Evolutionary conservation across 345 rosid species (phyloP).

Genomic region (Punica granatum): DNA sequence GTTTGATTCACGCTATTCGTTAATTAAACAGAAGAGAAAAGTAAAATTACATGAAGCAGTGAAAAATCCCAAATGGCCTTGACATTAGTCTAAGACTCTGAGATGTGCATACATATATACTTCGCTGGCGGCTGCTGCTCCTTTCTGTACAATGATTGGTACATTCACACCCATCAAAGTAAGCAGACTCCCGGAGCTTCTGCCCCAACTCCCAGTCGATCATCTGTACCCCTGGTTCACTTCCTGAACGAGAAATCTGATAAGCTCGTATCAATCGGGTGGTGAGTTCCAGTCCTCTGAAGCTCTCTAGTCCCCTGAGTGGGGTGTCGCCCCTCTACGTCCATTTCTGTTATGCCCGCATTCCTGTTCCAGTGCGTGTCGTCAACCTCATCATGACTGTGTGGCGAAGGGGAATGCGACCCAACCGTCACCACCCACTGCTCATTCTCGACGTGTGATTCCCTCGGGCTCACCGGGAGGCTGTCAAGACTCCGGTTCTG

Average conservation of each 20-base stretch:
- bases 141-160: not conserved
- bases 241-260: not conserved
- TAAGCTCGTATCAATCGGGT: not conserved
- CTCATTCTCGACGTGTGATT: not conserved
- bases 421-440: not conserved
- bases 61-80: not conserved
- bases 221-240: not conserved
- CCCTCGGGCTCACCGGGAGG: not conserved
- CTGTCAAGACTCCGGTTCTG: slow-evolving; percentile 39
- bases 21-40: no score
- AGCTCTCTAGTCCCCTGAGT: not conserved
- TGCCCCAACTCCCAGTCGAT: not conserved
- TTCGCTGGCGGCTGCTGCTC: not conserved
- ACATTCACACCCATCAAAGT: no score
- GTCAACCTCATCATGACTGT: not conserved
- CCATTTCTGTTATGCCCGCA: not conserved
- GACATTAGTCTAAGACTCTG: no score
- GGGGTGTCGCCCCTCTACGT: not conserved
- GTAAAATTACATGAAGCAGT: not conserved
- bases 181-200: not conserved
- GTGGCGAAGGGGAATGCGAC: not conserved
- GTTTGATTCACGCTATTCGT: no score
- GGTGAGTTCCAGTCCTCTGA: not conserved
- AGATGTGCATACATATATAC: not conserved
- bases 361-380: not conserved